phyloP scores from a whole-genome alignment of 257 asterid genomes.

The Gynochthodes officinalis region DNA sequence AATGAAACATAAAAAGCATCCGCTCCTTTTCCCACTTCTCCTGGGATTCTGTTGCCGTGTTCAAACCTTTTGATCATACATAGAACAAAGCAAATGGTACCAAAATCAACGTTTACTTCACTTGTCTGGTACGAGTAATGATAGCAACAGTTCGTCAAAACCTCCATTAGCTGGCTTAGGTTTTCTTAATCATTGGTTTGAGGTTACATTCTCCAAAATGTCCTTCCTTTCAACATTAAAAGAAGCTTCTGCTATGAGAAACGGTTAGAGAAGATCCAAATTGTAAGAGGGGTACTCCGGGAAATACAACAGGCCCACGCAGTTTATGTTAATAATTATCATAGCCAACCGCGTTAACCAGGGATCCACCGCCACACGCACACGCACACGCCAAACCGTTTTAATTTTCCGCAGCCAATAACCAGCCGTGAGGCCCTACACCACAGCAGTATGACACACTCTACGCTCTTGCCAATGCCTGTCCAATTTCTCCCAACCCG shows the following conservation, averaged over 20 bases:
- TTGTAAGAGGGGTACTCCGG: no score
- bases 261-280: no score
- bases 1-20: no score
- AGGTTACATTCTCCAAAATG: background rate
- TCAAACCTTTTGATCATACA: no score
- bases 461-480: background rate
- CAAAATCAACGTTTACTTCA: no score
- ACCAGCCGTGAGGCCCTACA: background rate
- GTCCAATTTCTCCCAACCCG: conserved; percentile 28
- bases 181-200: conserved; percentile 33
- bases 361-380: conserved; percentile 30
- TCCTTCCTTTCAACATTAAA: no score
- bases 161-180: conserved; percentile 31
- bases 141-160: conserved; percentile 29
- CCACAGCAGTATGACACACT: background rate
- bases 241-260: no score
- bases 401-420: background rate
- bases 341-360: conserved; percentile 39
- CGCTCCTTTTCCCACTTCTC: no score
- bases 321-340: background rate
- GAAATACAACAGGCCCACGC: no score
- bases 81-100: no score
- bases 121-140: no score
- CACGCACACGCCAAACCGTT: conserved; percentile 19
- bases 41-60: no score